Evolutionary conservation across 495 filamentous ascomycete genomes (phyloP).

Genomic region (Annulohypoxylon moriforme): DNA sequence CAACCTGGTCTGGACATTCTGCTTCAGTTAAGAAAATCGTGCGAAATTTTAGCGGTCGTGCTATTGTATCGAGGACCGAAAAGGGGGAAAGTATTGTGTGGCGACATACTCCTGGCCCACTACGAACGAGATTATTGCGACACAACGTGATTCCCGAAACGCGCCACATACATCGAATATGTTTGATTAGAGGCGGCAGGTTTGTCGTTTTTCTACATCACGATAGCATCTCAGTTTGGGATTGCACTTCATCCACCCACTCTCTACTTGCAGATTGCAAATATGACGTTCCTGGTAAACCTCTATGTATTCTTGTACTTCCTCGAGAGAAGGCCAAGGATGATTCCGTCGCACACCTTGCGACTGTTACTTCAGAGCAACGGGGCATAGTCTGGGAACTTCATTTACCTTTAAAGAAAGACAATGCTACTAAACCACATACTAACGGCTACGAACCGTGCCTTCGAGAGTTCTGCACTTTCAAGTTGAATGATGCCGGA

Average conservation of each 20-base stretch:
- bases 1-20: constrained; percentile 87
- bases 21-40: constrained; percentile 84
- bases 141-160: constrained; percentile 76
- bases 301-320: constrained; percentile 83
- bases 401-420: constrained; percentile 58
- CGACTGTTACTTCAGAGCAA: constrained; percentile 84
- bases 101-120: constrained; percentile 68
- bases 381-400: constrained; percentile 90
- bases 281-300: constrained; percentile 75
- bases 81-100: constrained; percentile 85
- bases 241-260: constrained; percentile 69
- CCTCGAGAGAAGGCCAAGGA: constrained; percentile 69
- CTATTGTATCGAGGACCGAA: constrained; percentile 82
- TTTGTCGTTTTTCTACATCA: constrained; percentile 86
- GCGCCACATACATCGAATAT: constrained; percentile 85
- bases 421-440: constrained; percentile 40
- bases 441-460: constrained; percentile 52
- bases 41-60: constrained; percentile 80
- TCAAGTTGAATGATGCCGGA: constrained; percentile 76
- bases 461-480: constrained; percentile 75
- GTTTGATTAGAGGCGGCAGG: constrained; percentile 76
- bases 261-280: constrained; percentile 65
- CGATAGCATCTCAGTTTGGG: constrained; percentile 82
- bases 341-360: constrained; percentile 71
- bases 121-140: constrained; percentile 66